Percentiles rank a stretch among this genome's conserved stretches.
Conservation (phyloP, 1,139 yeast genomes). For the Debaryomyces robertsiae region DNA sequence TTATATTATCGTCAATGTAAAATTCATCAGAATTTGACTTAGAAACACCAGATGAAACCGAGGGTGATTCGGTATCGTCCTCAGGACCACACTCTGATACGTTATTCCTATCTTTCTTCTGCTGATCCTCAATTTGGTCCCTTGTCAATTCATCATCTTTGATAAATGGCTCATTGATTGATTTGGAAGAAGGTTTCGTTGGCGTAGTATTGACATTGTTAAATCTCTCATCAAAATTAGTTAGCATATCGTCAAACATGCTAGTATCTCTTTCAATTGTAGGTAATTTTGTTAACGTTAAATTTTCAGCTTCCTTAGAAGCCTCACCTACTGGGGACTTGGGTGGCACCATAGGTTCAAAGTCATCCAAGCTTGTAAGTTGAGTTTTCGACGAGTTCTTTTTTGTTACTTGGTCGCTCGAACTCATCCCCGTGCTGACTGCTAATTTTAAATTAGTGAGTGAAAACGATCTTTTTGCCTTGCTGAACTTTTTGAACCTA, state of each 20-base stretch:
- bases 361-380: neutral
- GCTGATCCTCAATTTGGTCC: conserved; percentile 47
- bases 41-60: conserved; percentile 1
- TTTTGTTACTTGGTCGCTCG: conserved; percentile 1
- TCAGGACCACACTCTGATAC: conserved; percentile 19
- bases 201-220: conserved; percentile 20
- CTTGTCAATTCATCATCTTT: conserved; percentile 47
- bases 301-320: conserved; percentile 10
- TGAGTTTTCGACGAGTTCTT: neutral
- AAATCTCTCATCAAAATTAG: conserved; percentile 30
- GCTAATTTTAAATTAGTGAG: conserved; percentile 17
- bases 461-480: conserved; percentile 17
- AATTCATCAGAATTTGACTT: conserved; percentile 22
- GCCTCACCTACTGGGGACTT: neutral
- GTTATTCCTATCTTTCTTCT: conserved; percentile 31
- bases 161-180: conserved; percentile 37
- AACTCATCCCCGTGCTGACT: conserved; percentile 1
- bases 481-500: conserved; percentile 2
- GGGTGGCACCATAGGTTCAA: neutral
- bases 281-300: conserved; percentile 29
- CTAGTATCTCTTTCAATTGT: conserved; percentile 34
- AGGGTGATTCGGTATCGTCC: conserved; percentile 4
- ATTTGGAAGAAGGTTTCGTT: conserved; percentile 19
- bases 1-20: conserved; percentile 40
- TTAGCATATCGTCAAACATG: conserved; percentile 39